These are phyloP conservation scores for Candida sithepensis DNA, from an alignment of 805 yeast genomes.

Conservation along the genomic window DNA sequence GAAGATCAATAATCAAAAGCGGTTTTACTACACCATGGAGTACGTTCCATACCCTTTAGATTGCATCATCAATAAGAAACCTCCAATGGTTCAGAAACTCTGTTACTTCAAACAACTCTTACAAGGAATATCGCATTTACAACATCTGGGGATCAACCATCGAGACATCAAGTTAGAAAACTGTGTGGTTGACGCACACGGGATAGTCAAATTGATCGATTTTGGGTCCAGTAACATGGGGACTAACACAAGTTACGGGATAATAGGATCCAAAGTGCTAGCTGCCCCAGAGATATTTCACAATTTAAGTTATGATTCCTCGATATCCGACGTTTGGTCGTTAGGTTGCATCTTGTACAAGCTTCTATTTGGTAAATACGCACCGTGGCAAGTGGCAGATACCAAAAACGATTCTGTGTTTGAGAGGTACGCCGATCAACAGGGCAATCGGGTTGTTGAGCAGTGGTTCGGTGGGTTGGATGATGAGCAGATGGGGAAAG, in stretches of 20 bases:
- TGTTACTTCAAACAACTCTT: slow-evolving; percentile 41
- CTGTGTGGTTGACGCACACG: slow-evolving; percentile 32
- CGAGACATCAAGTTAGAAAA: slow-evolving; percentile 51
- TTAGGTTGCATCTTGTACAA: slow-evolving; percentile 41
- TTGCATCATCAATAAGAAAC: background rate
- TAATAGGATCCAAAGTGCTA: slow-evolving; percentile 44
- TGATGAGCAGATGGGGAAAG: background rate
- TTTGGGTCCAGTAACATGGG: slow-evolving; percentile 41
- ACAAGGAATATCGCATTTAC: slow-evolving; percentile 37
- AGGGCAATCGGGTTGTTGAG: background rate
- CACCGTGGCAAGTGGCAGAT: slow-evolving; percentile 44
- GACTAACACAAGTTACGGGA: slow-evolving; percentile 29
- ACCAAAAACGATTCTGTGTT: slow-evolving; percentile 12
- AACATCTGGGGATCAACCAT: slow-evolving; percentile 36
- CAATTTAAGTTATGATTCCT: slow-evolving; percentile 37
- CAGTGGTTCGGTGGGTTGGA: background rate
- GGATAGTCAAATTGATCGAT: slow-evolving; percentile 43
- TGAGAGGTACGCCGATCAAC: slow-evolving; percentile 3
- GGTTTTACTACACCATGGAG: slow-evolving; percentile 30
- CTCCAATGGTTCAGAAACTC: slow-evolving; percentile 15
- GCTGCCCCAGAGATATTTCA: slow-evolving; percentile 46
- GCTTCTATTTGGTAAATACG: slow-evolving; percentile 31
- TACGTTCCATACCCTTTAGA: slow-evolving; percentile 33
- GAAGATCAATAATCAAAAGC: slow-evolving; percentile 1
- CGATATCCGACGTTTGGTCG: slow-evolving; percentile 46